A percentile compares a stretch with the other conserved stretches of the same genome.
Conservation (phyloP, 345 rosid genomes). For the Acer campestre region DNA sequence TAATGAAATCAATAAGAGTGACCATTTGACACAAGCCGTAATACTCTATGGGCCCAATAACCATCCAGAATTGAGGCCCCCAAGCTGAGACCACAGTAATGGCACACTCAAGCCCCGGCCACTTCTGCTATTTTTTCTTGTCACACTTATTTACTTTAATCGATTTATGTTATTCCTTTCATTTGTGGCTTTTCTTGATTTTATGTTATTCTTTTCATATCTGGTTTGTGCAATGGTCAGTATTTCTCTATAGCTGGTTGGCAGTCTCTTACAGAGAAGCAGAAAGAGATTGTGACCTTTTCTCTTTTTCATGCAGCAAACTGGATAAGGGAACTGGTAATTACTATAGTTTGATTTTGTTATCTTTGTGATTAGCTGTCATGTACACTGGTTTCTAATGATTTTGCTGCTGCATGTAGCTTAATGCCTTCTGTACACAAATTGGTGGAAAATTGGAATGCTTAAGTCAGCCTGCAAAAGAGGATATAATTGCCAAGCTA, state of each 20-base stretch:
- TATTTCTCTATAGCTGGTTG: conserved; percentile 56
- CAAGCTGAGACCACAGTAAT: background rate
- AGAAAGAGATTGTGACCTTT: conserved; percentile 60
- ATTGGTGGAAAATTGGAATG: conserved; percentile 53
- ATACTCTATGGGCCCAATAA: background rate
- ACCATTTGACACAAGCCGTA: no score
- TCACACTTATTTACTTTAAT: background rate
- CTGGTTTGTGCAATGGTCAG: conserved; percentile 47
- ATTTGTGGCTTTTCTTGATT: background rate
- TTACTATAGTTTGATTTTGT: conserved; percentile 22
- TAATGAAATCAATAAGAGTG: no score
- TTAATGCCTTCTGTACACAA: conserved; percentile 83
- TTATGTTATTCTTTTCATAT: background rate
- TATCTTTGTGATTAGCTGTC: conserved; percentile 13
- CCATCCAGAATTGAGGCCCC: background rate
- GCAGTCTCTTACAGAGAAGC: conserved; percentile 62
- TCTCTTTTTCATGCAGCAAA: conserved; percentile 75
- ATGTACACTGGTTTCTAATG: conserved; percentile 21
- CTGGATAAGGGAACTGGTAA: conserved; percentile 85
- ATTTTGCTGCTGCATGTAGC: conserved; percentile 43
- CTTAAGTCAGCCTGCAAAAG: conserved; percentile 59
- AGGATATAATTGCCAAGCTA: conserved; percentile 64
- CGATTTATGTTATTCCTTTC: background rate
- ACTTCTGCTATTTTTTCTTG: background rate
- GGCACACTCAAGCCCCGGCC: background rate